Percentiles rank a stretch among this genome's conserved stretches.
Conservation (phyloP, 1,284 basidiomycete genomes). For the Athelia psychrophila region DNA sequence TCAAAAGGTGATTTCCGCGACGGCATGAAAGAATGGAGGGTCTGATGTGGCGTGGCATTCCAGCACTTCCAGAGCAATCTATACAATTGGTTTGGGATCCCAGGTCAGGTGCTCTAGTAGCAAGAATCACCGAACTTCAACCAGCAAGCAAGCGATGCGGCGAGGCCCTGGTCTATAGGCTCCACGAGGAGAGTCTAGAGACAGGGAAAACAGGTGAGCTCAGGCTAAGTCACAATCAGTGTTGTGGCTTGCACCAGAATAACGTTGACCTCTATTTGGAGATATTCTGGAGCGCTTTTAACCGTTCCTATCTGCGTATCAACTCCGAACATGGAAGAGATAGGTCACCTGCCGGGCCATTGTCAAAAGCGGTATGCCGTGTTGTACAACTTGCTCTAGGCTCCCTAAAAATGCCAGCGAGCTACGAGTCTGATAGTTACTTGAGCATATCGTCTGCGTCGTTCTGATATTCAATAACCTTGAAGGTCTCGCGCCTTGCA, state of each 20-base stretch:
- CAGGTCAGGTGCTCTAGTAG: no score
- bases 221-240: no score
- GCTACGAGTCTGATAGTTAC: constrained; percentile 44
- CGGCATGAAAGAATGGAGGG: no score
- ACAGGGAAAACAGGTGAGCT: constrained; percentile 70
- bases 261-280: constrained; percentile 18
- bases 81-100: no score
- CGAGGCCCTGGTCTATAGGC: constrained; percentile 53
- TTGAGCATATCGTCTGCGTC: constrained; percentile 46
- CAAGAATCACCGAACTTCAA: no score
- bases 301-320: constrained; percentile 56
- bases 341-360: constrained; percentile 50
- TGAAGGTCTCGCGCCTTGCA: no score
- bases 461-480: no score
- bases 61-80: no score
- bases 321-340: constrained; percentile 1
- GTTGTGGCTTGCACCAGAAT: constrained; percentile 61
- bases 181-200: constrained; percentile 64
- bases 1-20: no score
- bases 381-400: constrained; percentile 36
- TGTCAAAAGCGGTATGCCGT: constrained; percentile 45
- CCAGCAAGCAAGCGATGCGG: no score
- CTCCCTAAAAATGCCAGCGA: constrained; percentile 45
- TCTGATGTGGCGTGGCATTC: no score
- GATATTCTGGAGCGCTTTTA: constrained; percentile 13